phyloP scores from a whole-genome alignment of 2,329 filamentous ascomycete genomes.

The Sporothrix humicola region DNA sequence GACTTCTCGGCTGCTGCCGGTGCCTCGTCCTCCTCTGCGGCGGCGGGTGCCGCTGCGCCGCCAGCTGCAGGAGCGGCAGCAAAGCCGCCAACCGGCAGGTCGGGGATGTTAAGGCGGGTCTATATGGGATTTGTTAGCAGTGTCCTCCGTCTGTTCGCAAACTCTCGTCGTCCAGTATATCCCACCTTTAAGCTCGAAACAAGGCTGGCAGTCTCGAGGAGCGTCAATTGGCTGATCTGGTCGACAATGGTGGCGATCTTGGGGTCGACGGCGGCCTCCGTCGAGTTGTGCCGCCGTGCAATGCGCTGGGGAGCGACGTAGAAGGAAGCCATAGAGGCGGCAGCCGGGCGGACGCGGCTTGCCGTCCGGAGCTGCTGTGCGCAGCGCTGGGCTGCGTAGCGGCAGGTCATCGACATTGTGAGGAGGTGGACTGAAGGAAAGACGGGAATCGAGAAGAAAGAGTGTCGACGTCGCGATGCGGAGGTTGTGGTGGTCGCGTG shows the following conservation, averaged over 20 bases:
- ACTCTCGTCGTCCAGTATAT: background rate
- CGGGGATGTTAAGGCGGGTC: conserved; percentile 95
- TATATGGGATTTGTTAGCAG: conserved; percentile 47
- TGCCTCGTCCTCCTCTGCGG: conserved; percentile 83
- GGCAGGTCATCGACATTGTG: conserved; percentile 67
- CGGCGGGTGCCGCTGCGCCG: conserved; percentile 65
- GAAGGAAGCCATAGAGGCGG: conserved; percentile 43
- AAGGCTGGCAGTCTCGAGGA: conserved; percentile 95
- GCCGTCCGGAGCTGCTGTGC: conserved; percentile 64
- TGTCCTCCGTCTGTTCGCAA: background rate
- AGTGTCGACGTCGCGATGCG: background rate
- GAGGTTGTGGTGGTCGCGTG: conserved; percentile 23
- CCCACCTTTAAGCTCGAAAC: conserved; percentile 91
- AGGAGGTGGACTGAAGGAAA: background rate
- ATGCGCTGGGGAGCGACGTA: conserved; percentile 51
- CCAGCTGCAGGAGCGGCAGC: conserved; percentile 65
- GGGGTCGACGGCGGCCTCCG: conserved; percentile 77
- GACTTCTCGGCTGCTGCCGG: conserved; percentile 95
- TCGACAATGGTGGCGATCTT: conserved; percentile 97
- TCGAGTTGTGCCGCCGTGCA: conserved; percentile 85
- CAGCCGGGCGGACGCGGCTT: conserved; percentile 54
- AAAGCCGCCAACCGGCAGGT: conserved; percentile 93
- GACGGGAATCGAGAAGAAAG: background rate
- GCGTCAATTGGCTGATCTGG: conserved; percentile 96
- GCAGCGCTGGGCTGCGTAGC: conserved; percentile 68